Percentiles rank a stretch among this genome's conserved stretches.
Conservation (phyloP, 1,139 yeast genomes). For the Hyphopichia pseudoburtonii region DNA sequence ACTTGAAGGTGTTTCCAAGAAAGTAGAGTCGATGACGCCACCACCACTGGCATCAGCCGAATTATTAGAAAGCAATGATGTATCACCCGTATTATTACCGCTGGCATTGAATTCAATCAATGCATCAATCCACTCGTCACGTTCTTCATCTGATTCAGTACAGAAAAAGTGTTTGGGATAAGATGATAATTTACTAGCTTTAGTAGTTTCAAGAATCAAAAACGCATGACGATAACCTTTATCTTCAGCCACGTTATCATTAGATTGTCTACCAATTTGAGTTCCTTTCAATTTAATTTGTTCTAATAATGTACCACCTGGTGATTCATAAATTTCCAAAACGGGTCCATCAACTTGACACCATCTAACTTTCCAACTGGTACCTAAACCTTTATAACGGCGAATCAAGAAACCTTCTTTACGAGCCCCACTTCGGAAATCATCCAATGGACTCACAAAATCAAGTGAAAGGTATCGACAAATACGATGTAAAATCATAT, state of each 20-base stretch:
- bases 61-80: constrained; percentile 13
- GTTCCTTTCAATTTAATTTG: constrained; percentile 57
- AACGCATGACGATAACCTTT: constrained; percentile 79
- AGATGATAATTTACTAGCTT: constrained; percentile 52
- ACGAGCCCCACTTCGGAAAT: constrained; percentile 52
- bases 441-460: constrained; percentile 63
- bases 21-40: neutral
- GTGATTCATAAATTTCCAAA: constrained; percentile 60
- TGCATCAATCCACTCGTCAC: constrained; percentile 75
- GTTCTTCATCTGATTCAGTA: constrained; percentile 77
- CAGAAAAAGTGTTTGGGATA: constrained; percentile 68
- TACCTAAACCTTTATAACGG: constrained; percentile 53
- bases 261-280: constrained; percentile 64
- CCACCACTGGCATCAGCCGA: constrained; percentile 6
- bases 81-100: constrained; percentile 8
- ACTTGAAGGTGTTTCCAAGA: constrained; percentile 4
- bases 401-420: constrained; percentile 73
- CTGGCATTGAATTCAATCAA: constrained; percentile 45
- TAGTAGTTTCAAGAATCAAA: constrained; percentile 63
- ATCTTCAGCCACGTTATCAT: constrained; percentile 62
- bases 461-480: constrained; percentile 71
- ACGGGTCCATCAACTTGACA: constrained; percentile 68
- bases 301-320: constrained; percentile 61
- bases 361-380: constrained; percentile 74
- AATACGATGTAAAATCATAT: constrained; percentile 49